Evolutionary conservation across 345 rosid genomes (phyloP).

Genomic region (Citrus sinensis): DNA sequence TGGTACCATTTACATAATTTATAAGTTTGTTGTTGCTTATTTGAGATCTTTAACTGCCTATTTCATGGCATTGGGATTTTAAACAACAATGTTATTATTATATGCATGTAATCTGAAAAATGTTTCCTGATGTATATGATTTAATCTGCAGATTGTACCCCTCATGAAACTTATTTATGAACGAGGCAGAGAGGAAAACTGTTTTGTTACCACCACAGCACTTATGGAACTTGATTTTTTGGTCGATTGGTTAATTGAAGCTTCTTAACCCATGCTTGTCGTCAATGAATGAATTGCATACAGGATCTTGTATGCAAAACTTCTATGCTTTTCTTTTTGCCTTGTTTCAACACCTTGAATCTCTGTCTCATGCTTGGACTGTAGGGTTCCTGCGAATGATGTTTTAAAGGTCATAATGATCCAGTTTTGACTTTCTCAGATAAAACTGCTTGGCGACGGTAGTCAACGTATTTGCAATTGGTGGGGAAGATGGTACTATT

Average conservation of each 20-base stretch:
- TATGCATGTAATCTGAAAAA: not conserved
- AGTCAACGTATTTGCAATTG: too few relatives aligned
- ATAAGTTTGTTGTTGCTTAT: not conserved
- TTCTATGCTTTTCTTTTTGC: not conserved
- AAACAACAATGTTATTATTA: not conserved
- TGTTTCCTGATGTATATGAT: constrained; percentile 1
- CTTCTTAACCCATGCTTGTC: not conserved
- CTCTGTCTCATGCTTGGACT: too few relatives aligned
- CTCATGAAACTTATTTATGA: constrained; percentile 33
- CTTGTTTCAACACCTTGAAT: not conserved
- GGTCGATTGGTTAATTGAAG: not conserved
- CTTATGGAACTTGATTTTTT: not conserved
- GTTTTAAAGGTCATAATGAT: constrained; percentile 45
- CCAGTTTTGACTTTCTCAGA: too few relatives aligned
- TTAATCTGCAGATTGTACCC: constrained; percentile 46
- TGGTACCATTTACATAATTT: not conserved
- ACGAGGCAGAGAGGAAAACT: constrained; percentile 25
- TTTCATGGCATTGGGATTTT: not conserved
- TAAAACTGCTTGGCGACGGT: too few relatives aligned
- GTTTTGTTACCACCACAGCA: not conserved
- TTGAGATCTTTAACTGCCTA: not conserved
- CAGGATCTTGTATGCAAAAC: not conserved
- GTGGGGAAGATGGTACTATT: too few relatives aligned
- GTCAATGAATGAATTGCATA: not conserved
- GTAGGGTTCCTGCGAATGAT: too few relatives aligned